These are phyloP conservation scores for Glaciozyma martinii DNA, from an alignment of 768 basidiomycete genomes.

Conservation along the genomic window DNA sequence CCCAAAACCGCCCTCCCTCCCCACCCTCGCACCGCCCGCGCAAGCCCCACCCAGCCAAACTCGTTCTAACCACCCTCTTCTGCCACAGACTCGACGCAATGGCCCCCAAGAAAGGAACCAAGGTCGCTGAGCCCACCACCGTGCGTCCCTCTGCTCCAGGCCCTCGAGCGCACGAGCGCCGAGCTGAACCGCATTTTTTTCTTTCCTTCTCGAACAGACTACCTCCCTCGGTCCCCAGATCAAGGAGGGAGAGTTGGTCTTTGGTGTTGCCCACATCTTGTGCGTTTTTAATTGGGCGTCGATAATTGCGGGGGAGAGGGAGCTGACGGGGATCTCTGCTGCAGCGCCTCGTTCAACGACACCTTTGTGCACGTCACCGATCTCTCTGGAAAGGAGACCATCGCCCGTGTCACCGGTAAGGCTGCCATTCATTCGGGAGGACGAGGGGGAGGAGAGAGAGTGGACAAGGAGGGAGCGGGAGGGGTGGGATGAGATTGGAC, in stretches of 20 bases:
- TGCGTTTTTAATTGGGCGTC: background rate
- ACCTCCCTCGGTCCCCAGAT: conserved; percentile 93
- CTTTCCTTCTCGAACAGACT: conserved; percentile 9
- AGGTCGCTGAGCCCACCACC: background rate
- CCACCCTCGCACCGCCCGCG: too few relatives aligned
- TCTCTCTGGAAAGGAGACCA: conserved; percentile 97
- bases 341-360: conserved; percentile 88
- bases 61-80: background rate
- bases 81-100: conserved; percentile 3
- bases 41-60: too few relatives aligned
- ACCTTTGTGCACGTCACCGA: conserved; percentile 99
- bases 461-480: background rate
- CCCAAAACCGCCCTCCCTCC: too few relatives aligned
- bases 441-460: background rate
- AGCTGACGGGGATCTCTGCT: too few relatives aligned
- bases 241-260: conserved; percentile 91
- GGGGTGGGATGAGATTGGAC: background rate
- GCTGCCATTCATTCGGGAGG: conserved; percentile 13
- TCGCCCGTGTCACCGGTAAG: conserved; percentile 92
- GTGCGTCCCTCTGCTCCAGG: background rate
- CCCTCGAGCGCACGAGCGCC: background rate
- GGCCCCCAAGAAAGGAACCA: conserved; percentile 18
- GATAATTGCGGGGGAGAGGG: background rate
- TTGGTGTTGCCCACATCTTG: conserved; percentile 94
- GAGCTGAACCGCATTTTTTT: background rate